Conservation (phyloP, 2,329 filamentous ascomycete genomes). For the Lasiodiplodia citricola region DNA sequence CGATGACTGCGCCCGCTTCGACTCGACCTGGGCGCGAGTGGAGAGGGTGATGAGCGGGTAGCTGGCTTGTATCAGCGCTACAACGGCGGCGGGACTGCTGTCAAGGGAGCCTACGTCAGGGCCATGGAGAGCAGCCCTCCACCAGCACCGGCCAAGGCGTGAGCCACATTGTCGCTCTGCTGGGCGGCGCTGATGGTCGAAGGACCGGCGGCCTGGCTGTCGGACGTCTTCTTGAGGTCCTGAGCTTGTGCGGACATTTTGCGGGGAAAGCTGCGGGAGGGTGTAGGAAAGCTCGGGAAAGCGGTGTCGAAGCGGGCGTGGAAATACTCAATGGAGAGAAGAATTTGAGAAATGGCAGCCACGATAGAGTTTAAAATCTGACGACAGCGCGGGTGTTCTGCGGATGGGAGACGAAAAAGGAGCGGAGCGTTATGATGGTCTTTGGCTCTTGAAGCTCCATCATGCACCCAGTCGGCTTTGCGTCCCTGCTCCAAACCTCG, state of each 20-base stretch:
- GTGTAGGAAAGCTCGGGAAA: constrained; percentile 6
- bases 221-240: constrained; percentile 24
- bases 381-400: neutral
- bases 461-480: constrained; percentile 23
- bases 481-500: constrained; percentile 25
- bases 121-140: constrained; percentile 96
- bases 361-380: neutral
- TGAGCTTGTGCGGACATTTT: constrained; percentile 27
- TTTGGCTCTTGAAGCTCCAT: constrained; percentile 13
- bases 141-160: constrained; percentile 90
- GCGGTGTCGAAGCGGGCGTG: neutral
- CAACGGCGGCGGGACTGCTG: neutral
- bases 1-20: constrained; percentile 84
- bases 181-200: constrained; percentile 70
- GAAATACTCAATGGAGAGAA: constrained; percentile 6
- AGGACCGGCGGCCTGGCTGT: constrained; percentile 28
- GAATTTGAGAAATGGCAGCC: constrained; percentile 4
- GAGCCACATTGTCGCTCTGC: constrained; percentile 95
- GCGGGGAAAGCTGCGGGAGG: neutral
- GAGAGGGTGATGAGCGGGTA: constrained; percentile 98
- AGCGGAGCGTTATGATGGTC: constrained; percentile 18
- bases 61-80: constrained; percentile 51
- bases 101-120: constrained; percentile 69
- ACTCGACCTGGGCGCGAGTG: constrained; percentile 96
- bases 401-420: constrained; percentile 18